phyloP scores from a whole-genome alignment of 108 stramenopile species.

The Poteriospumella lacustris region DNA sequence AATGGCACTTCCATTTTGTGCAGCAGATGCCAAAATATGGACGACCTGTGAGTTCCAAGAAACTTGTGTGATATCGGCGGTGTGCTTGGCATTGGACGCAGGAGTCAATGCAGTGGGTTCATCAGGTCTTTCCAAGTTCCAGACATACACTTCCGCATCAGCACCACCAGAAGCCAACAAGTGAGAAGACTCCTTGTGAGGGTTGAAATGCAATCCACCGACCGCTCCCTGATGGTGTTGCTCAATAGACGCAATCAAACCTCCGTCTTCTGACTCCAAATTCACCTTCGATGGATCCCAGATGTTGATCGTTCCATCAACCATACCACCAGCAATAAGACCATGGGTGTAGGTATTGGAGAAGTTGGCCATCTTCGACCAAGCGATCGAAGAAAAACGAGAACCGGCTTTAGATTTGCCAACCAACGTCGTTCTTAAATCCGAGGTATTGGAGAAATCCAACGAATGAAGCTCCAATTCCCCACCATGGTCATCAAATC shows the following conservation, averaged over 20 bases:
- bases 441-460: conserved; percentile 37
- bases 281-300: conserved; percentile 75
- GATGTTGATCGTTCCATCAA: conserved; percentile 79
- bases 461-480: conserved; percentile 79
- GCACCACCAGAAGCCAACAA: conserved; percentile 75
- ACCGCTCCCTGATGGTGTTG: conserved; percentile 60
- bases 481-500: conserved; percentile 90
- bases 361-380: conserved; percentile 48
- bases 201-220: conserved; percentile 77
- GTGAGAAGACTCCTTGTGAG: conserved; percentile 60
- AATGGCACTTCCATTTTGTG: conserved; percentile 70
- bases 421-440: conserved; percentile 49
- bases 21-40: conserved; percentile 83
- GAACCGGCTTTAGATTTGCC: conserved; percentile 54
- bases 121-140: conserved; percentile 53
- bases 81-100: conserved; percentile 55
- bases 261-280: conserved; percentile 11
- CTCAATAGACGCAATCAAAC: conserved; percentile 47
- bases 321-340: conserved; percentile 88
- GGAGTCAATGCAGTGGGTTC: conserved; percentile 46
- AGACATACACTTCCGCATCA: conserved; percentile 69
- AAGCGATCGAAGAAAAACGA: conserved; percentile 44
- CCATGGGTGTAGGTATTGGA: conserved; percentile 55
- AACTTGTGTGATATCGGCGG: conserved; percentile 71
- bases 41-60: conserved; percentile 91